Base-by-base conservation (phyloP, 2,329 filamentous ascomycete genomes). In the Calycina herbarum region DNA sequence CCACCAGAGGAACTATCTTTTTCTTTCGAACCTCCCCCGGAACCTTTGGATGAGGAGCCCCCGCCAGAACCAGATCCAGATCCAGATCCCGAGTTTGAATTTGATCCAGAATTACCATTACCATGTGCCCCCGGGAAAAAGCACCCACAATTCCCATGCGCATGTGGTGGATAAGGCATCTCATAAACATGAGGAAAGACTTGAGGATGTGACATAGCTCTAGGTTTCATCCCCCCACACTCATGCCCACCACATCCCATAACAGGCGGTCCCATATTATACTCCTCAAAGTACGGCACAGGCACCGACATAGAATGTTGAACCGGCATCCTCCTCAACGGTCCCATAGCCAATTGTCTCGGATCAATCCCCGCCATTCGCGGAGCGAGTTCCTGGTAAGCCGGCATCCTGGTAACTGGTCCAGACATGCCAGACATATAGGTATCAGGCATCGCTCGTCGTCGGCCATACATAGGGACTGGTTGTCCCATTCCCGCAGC, bases 171-270 rank as follows among this genome's bases (percentile, higher is more conserved):
- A 51, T 24, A 51, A 13, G 45, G 45, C n/a, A 31, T 29, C 1
- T 58, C 56, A 33, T 42, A 45, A 35, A 62, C 33, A n/a, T 57
- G 48, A 33, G 57, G 51, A 31, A 38, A 20, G 11, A 35, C 29
- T n/a, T 57, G 31, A n/a, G 54, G 35, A 57, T 48, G 20, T 24
- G 60, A 33, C 51, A 63, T 17, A 5, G 57, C 27, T 33, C 61
- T 20, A 31, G 45, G 59, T 31, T 51, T 60, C 51, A 56, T 56
- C 5, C 40, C n/a, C 10, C 40, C 17, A 20, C 42, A 54, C 7
- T 62, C 29, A 5, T 20, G 15, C 17, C 24, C 61, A 5, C 33
- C 20, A 38, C 35, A 38, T 13, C 35, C 35, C 35, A 38, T 38
- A 11, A 13, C 8, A 38, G 35, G 35, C 6, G 35, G 35, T 38